These are phyloP conservation scores for Chamaecyparis obtusa DNA, from an alignment of 75 land plant genomes.

Conservation along the genomic window DNA sequence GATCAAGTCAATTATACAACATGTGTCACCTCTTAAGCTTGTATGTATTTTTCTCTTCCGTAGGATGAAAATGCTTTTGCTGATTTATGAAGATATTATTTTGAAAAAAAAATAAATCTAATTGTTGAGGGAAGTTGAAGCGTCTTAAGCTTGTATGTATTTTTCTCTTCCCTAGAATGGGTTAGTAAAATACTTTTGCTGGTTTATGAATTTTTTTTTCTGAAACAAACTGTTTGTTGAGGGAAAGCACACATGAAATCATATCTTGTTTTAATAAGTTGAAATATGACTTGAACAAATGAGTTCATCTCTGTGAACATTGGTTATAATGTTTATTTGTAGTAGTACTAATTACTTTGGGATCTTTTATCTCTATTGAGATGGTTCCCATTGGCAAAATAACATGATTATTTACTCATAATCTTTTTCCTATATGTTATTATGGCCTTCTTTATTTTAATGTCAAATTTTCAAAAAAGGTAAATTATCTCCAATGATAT, in stretches of 20 bases:
- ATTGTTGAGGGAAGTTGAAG: too few relatives aligned
- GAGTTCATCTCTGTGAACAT: not conserved
- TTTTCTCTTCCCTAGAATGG: not conserved
- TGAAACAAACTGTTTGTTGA: not conserved
- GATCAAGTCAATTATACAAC: slow-evolving; percentile 79
- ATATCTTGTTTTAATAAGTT: not conserved
- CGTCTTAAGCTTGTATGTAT: too few relatives aligned
- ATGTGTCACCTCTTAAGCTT: slow-evolving; percentile 93
- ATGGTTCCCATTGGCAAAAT: not conserved
- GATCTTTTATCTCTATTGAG: not conserved
- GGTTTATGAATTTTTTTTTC: not conserved
- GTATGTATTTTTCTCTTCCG: slow-evolving; percentile 34
- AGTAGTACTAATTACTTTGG: not conserved
- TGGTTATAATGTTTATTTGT: not conserved
- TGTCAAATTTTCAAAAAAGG: too few relatives aligned
- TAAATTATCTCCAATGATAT: too few relatives aligned
- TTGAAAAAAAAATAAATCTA: too few relatives aligned
- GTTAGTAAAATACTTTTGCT: not conserved
- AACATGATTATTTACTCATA: not conserved
- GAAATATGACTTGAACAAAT: not conserved
- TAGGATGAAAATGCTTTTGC: too few relatives aligned
- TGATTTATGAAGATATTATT: too few relatives aligned
- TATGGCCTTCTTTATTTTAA: not conserved
- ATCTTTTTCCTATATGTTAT: not conserved
- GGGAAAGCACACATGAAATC: not conserved